Evolutionary conservation across 257 asterid species (phyloP), one percentile per base, ranked within the genome.

Genomic region (Perilla frutescens): DNA sequence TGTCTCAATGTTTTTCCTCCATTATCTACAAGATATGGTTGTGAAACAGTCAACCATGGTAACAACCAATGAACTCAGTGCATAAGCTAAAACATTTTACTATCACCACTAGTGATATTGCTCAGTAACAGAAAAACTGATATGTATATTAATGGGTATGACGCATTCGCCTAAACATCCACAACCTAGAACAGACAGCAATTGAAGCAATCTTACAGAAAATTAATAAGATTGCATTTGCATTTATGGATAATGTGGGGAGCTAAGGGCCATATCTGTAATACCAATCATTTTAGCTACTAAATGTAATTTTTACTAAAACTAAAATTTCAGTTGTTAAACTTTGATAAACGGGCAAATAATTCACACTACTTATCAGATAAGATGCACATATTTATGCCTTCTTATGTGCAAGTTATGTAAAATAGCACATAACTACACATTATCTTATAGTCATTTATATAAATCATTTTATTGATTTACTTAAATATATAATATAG

Each of bases 1-100:
- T 88, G 90, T 62, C 89, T 80, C 85, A 86, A 80, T 64, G 91
- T 81, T 79, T 89, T 87, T 41, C 86, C 80, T 79, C 81, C 94
- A 77, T 73, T 84, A 79, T 86, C 96, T 83, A 71, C 71, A 76
- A 62, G 48, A 78, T 63, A 14, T 7, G 63, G 60, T 40, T 14
- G 40, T 50, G 55, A 56, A 76, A 65, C 29, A 50, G 68, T 76
- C 73, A 68, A 77, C 51, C 66, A 69, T 66, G 70, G 56, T 72
- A 65, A 75, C 37, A 70, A 51, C 14, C 20, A 45, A 56, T 49
- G 29, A 76, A 55, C 62, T 53, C 61, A 62, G 64, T 10, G 59
- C 60, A 53, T 53, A 68, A 56, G 47, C 62, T 58, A 31, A 60
- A 40, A n/a, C 39, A 71, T 36, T 48, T 53, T 65, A 67, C 77